Conservation (phyloP, 768 basidiomycete species). For the Xerocomellus dryophilus region DNA sequence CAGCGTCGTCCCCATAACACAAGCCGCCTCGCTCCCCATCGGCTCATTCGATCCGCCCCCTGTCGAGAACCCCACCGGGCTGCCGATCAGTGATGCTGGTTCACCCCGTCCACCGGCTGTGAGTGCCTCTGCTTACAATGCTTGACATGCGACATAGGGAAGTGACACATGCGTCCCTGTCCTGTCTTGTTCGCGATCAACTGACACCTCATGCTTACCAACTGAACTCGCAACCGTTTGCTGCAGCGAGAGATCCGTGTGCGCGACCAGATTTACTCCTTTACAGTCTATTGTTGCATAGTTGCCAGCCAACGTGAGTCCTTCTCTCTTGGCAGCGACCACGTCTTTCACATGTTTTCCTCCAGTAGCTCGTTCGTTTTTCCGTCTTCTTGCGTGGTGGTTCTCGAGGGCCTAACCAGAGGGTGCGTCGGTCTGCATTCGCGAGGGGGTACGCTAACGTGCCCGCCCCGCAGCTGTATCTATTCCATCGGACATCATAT, state of each 20-base stretch:
- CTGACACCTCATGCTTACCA: constrained; percentile 21
- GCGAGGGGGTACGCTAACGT: constrained; percentile 2
- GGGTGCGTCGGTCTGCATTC: constrained; percentile 10
- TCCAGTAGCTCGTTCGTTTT: constrained; percentile 26
- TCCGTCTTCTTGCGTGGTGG: constrained; percentile 21
- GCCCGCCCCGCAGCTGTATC: constrained; percentile 14
- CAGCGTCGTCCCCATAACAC: constrained; percentile 3
- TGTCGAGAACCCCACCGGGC: constrained; percentile 1
- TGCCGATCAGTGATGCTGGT: not conserved
- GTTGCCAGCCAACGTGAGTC: constrained; percentile 28
- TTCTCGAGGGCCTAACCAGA: constrained; percentile 24
- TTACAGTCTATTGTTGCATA: constrained; percentile 21
- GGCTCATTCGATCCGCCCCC: constrained; percentile 3
- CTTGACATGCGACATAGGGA: constrained; percentile 12
- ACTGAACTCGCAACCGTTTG: constrained; percentile 22
- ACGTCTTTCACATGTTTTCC: not conserved
- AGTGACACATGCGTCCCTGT: constrained; percentile 6
- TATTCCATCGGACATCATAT: constrained; percentile 17
- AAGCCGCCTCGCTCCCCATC: constrained; percentile 7
- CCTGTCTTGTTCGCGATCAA: constrained; percentile 10
- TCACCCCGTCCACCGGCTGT: constrained; percentile 17
- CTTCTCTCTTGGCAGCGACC: not conserved
- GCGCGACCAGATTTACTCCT: constrained; percentile 3
- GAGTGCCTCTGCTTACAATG: constrained; percentile 25
- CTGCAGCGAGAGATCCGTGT: constrained; percentile 2